phyloP scores from a whole-genome alignment of 306 rosid genomes.

The Cicer yamashitae region DNA sequence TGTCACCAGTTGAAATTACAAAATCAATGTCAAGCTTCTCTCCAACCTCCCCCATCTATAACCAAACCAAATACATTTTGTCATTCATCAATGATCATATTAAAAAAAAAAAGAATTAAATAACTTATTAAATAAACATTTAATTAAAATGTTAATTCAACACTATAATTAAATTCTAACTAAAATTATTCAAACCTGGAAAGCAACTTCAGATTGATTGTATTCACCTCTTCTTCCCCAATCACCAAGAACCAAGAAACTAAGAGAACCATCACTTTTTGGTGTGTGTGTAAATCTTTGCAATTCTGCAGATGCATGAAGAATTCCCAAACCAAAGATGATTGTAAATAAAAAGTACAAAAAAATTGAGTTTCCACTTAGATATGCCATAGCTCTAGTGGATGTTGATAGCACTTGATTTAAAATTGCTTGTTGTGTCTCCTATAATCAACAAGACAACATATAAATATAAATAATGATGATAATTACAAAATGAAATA shows the following conservation, averaged over 20 bases:
- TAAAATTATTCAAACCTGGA: slow-evolving; percentile 43
- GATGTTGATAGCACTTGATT: neutral
- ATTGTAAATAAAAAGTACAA: slow-evolving; percentile 33
- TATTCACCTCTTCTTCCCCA: slow-evolving; percentile 68
- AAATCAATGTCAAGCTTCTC: slow-evolving; percentile 61
- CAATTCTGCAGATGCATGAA: slow-evolving; percentile 50
- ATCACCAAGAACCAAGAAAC: slow-evolving; percentile 63
- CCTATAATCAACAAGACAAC: slow-evolving; percentile 10
- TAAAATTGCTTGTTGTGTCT: slow-evolving; percentile 6
- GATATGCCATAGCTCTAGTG: slow-evolving; percentile 35
- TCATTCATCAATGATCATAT: neutral
- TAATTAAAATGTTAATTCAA: neutral
- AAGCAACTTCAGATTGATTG: slow-evolving; percentile 61
- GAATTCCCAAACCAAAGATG: slow-evolving; percentile 40
- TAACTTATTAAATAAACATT: neutral
- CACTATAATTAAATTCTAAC: neutral
- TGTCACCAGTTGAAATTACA: slow-evolving; percentile 64
- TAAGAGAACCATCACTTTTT: slow-evolving; percentile 54
- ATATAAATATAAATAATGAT: neutral
- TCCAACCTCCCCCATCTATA: slow-evolving; percentile 60
- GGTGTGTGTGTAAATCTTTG: slow-evolving; percentile 50
- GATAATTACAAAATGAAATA: neutral
- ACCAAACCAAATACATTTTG: neutral
- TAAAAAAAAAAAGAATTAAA: too few relatives aligned
- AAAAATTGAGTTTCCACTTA: slow-evolving; percentile 10